These are phyloP conservation scores for Sporothrix pseudoabietina DNA, from an alignment of 2,329 filamentous ascomycete species.

Conservation along the genomic window DNA sequence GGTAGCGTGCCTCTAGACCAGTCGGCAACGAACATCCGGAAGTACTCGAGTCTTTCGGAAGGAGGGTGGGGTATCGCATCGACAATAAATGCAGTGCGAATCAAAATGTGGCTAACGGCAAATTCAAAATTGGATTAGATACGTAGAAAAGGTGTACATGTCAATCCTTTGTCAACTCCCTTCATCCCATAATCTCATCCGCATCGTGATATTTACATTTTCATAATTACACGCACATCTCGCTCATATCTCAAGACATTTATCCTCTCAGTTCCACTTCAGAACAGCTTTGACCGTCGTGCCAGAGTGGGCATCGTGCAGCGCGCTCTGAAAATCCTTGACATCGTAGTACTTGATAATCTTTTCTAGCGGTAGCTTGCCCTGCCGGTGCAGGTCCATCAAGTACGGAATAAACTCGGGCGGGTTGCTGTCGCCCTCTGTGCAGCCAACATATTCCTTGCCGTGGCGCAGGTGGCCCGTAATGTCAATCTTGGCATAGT, in stretches of 20 bases:
- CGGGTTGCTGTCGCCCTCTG: conserved; percentile 37
- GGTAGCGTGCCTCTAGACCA: not conserved
- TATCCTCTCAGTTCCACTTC: not conserved
- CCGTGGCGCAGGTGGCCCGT: conserved; percentile 38
- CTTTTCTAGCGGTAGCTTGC: conserved; percentile 42
- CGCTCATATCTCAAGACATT: not conserved
- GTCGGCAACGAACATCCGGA: not conserved
- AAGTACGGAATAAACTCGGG: conserved; percentile 42
- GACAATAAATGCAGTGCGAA: no score
- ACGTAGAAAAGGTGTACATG: no score
- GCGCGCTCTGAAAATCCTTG: conserved; percentile 38
- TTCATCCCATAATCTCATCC: no score
- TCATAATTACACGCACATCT: not conserved
- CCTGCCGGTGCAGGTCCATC: conserved; percentile 42
- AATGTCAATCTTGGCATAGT: conserved; percentile 36
- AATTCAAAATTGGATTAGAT: no score
- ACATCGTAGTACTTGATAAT: conserved; percentile 42
- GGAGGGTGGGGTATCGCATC: no score
- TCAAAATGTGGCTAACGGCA: no score
- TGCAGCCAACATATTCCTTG: conserved; percentile 39
- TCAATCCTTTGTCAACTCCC: no score
- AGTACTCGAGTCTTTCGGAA: not conserved
- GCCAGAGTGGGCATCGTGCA: conserved; percentile 36
- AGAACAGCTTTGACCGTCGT: conserved; percentile 8
- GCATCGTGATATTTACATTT: not conserved